Conservation (phyloP, 2,329 filamentous ascomycete genomes). For the Ophiocordyceps australis region DNA sequence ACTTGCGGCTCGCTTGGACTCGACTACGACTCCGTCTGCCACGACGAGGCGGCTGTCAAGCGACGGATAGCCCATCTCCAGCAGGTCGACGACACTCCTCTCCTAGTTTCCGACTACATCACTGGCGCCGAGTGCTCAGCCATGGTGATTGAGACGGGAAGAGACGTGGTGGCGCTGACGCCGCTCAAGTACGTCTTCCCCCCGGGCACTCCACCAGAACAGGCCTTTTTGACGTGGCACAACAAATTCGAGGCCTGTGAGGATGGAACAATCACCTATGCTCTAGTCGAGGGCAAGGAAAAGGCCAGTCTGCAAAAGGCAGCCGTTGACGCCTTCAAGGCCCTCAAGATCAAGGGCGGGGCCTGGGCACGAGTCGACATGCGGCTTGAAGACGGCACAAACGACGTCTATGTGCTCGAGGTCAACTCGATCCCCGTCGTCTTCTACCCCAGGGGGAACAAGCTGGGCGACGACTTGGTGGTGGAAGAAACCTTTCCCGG, state of each 20-base stretch:
- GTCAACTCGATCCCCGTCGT: background rate
- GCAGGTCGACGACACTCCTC: background rate
- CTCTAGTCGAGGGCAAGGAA: background rate
- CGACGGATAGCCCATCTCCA: background rate
- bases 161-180: background rate
- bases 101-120: background rate
- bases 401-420: background rate
- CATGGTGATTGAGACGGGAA: background rate
- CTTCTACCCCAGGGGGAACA: background rate
- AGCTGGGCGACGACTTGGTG: background rate
- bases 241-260: background rate
- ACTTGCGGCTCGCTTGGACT: background rate
- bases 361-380: background rate
- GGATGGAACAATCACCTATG: background rate
- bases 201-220: background rate
- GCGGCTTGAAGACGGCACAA: background rate
- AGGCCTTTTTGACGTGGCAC: background rate
- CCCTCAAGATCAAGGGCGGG: background rate
- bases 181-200: background rate
- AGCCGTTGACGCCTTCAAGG: background rate
- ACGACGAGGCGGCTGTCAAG: background rate
- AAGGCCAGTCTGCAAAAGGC: background rate
- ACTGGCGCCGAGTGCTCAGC: background rate
- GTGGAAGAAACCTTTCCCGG: background rate
- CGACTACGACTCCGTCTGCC: background rate